Percentiles rank a stretch among this genome's conserved stretches.
phyloP scores from a whole-genome alignment of 2,329 filamentous ascomycete species.

The Capronia americana region DNA sequence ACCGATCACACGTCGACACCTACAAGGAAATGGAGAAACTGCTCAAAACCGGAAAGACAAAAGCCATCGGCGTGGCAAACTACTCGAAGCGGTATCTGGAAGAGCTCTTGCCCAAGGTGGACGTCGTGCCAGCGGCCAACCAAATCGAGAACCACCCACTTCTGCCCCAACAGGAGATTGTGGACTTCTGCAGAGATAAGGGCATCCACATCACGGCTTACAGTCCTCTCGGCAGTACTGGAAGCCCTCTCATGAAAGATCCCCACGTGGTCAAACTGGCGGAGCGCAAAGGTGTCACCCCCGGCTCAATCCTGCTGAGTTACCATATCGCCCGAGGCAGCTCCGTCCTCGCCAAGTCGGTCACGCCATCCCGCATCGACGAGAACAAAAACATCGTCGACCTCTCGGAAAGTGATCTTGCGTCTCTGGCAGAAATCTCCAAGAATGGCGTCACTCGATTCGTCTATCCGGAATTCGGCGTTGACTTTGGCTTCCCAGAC shows the following conservation, averaged over 20 bases:
- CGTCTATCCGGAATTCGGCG: conserved; percentile 36
- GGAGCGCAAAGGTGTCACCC: conserved; percentile 48
- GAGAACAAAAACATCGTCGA: conserved; percentile 53
- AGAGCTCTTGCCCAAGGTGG: conserved; percentile 53
- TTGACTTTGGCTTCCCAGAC: conserved; percentile 38
- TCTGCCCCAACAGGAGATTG: conserved; percentile 58
- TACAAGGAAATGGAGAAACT: conserved; percentile 60
- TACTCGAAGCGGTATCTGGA: conserved; percentile 58
- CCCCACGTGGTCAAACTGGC: conserved; percentile 52
- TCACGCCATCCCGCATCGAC: conserved; percentile 51
- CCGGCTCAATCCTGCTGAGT: conserved; percentile 51
- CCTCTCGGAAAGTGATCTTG: conserved; percentile 48
- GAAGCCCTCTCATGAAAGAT: conserved; percentile 51
- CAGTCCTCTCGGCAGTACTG: conserved; percentile 61
- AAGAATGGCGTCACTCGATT: conserved; percentile 33
- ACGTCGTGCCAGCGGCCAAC: conserved; percentile 56
- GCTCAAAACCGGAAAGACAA: conserved; percentile 51
- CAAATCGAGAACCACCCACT: conserved; percentile 62
- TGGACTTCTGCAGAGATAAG: conserved; percentile 56
- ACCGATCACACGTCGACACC: conserved; percentile 42
- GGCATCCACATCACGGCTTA: conserved; percentile 63
- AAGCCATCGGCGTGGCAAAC: conserved; percentile 61
- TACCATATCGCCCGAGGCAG: conserved; percentile 47
- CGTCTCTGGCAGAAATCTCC: conserved; percentile 41
- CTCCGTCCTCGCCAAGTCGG: conserved; percentile 46